Evolutionary conservation across 257 asterid species (phyloP).

Genomic region (Vinca minor): DNA sequence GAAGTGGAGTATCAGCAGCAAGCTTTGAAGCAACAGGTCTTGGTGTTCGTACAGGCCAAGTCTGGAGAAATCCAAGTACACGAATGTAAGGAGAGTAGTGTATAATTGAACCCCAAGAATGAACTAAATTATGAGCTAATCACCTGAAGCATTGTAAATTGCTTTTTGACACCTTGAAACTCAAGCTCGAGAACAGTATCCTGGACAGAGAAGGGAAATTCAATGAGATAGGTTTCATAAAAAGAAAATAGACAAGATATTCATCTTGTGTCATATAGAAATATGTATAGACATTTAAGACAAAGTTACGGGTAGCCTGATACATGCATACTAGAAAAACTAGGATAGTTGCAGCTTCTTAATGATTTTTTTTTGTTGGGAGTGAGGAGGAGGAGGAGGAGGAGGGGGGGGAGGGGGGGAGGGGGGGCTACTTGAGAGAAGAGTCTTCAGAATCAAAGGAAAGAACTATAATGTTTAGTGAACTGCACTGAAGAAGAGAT

Average conservation of each 20-base stretch:
- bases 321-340: neutral
- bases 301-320: neutral
- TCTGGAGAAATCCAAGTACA: slow-evolving; percentile 39
- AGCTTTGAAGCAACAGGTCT: slow-evolving; percentile 94
- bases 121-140: slow-evolving; percentile 8
- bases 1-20: slow-evolving; percentile 98
- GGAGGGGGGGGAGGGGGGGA: too few relatives aligned
- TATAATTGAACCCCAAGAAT: neutral
- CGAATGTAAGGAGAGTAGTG: neutral
- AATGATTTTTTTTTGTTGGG: neutral
- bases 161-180: slow-evolving; percentile 93
- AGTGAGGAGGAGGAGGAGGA: neutral
- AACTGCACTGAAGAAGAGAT: neutral
- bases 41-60: slow-evolving; percentile 98
- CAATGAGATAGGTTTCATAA: too few relatives aligned
- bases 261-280: neutral
- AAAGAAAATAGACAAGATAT: neutral
- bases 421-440: too few relatives aligned
- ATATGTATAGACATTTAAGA: neutral
- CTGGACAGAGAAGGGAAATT: slow-evolving; percentile 37
- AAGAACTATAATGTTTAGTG: neutral
- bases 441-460: neutral
- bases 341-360: neutral
- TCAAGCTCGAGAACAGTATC: slow-evolving; percentile 98
- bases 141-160: slow-evolving; percentile 97